phyloP scores from a whole-genome alignment of 1,139 yeast genomes.

The Yamadazyma triangularis region DNA sequence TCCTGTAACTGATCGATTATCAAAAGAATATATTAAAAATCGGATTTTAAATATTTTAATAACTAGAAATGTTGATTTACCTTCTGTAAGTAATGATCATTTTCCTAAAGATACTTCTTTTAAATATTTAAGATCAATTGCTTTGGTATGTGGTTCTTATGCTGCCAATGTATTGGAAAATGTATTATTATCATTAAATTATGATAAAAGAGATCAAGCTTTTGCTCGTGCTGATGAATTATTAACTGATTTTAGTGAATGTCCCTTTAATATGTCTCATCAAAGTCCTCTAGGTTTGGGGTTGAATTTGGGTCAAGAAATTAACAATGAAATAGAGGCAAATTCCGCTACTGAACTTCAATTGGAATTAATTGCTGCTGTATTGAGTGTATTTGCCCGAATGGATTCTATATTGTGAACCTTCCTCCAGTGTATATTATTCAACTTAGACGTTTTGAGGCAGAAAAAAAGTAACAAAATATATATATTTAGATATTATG shows the following conservation, averaged over 20 bases:
- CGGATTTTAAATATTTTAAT: slow-evolving; percentile 70
- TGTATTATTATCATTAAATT: slow-evolving; percentile 70
- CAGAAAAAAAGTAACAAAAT: no score
- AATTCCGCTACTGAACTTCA: slow-evolving; percentile 56
- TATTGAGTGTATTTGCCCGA: slow-evolving; percentile 55
- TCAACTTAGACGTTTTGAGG: no score
- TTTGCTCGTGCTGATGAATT: slow-evolving; percentile 91
- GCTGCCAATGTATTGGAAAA: slow-evolving; percentile 97
- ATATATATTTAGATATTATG: no score
- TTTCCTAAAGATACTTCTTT: slow-evolving; percentile 70
- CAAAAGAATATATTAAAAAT: slow-evolving; percentile 75
- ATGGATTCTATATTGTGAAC: slow-evolving; percentile 50
- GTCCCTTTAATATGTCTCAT: slow-evolving; percentile 64
- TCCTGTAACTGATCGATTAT: slow-evolving; percentile 80
- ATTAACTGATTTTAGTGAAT: slow-evolving; percentile 75
- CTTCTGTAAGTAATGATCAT: slow-evolving; percentile 45
- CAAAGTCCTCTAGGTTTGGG: slow-evolving; percentile 70
- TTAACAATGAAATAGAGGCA: slow-evolving; percentile 63
- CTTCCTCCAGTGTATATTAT: background rate
- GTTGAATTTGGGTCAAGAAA: slow-evolving; percentile 65
- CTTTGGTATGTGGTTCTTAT: slow-evolving; percentile 83
- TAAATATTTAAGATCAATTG: slow-evolving; percentile 70
- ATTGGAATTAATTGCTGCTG: slow-evolving; percentile 90
- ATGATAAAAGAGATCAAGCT: slow-evolving; percentile 90
- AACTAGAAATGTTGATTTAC: slow-evolving; percentile 60